These are phyloP conservation scores for Lachancea nothofagi DNA, from an alignment of 805 yeast species.

Conservation along the genomic window DNA sequence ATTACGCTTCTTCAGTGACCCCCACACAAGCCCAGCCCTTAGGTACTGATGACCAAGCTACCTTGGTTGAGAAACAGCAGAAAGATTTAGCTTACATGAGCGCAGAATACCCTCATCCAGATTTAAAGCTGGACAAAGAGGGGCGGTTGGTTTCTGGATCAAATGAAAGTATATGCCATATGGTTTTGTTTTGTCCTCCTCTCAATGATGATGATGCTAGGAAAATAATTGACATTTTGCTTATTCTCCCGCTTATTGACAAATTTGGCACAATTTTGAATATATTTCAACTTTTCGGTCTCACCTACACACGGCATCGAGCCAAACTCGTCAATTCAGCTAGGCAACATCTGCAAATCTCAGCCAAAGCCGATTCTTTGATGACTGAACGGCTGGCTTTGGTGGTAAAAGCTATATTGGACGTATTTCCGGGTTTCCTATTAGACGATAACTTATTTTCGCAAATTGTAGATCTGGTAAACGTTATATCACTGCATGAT, in stretches of 20 bases:
- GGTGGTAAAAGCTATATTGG: constrained; percentile 51
- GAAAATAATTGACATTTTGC: constrained; percentile 35
- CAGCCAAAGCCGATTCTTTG: constrained; percentile 33
- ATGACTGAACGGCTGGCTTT: constrained; percentile 48
- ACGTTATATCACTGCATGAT: constrained; percentile 41
- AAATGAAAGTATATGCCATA: constrained; percentile 71
- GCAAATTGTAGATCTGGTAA: constrained; percentile 49
- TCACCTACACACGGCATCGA: constrained; percentile 30
- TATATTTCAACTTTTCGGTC: constrained; percentile 40
- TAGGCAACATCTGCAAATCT: constrained; percentile 24
- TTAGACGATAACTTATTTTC: constrained; percentile 58
- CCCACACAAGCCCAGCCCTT: neutral
- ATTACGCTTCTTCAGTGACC: neutral
- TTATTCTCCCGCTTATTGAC: constrained; percentile 51
- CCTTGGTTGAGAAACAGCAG: constrained; percentile 16
- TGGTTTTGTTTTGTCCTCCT: constrained; percentile 51
- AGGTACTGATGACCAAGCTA: neutral
- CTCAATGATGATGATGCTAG: constrained; percentile 30
- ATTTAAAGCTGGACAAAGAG: constrained; percentile 43
- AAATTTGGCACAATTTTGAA: constrained; percentile 41
- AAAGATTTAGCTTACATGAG: constrained; percentile 30
- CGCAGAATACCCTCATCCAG: constrained; percentile 57
- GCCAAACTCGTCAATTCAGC: constrained; percentile 20
- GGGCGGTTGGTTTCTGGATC: constrained; percentile 50
- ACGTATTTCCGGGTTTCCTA: constrained; percentile 62